Evolutionary conservation across 2,329 filamentous ascomycete genomes (phyloP), one percentile per base, ranked within the genome.

Genomic region (Nemania bipapillata): DNA sequence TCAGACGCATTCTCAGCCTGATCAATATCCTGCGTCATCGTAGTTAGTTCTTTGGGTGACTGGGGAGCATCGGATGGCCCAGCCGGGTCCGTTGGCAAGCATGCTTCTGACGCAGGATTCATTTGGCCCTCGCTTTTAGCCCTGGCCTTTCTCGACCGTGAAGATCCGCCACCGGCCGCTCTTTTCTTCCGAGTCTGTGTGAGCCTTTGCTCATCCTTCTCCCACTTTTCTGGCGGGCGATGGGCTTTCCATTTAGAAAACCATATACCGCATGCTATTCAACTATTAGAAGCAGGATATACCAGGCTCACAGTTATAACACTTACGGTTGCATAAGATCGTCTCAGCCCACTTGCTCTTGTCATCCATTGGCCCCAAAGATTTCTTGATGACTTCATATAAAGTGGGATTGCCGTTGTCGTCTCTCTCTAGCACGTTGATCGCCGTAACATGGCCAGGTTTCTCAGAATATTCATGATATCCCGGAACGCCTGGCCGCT

Each of bases 181-280:
- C 83, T 82, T 79, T 83, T 87, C 73, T 81, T 83, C 59, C 85
- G 82, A 50, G 84, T 84, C 73, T 86, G 86, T 30, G 82, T 83
- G 1, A 87, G 79, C 37, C 85, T 83, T 32, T 84, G 82, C 37
- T 84, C 82, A 65, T 86, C 86, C 71, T 88, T 92, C 72, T 91
- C 91, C 95, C 95, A 99, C 72, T 91, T 90, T 69, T 95, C 89
- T 62, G 89, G 84, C 2, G 96, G 96, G 8, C 96, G 90, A 83
- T 97, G 96, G 26, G 83, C 86, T 76, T 92, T 93, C 80, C 91
- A 93, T 77, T 97, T 98, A 69, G 90, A 90, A 74, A 99, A 90
- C 93, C 94, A 99, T 49, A 99, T 89, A 20, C 96, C 96, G 78
- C 96, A 99, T 66, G 95, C 88, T 90, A 79, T 79, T 76, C 54